A percentile compares a stretch with the other conserved stretches of the same genome.
Evolutionary conservation across 2,329 filamentous ascomycete species (phyloP).

Genomic region (Alternaria atra): DNA sequence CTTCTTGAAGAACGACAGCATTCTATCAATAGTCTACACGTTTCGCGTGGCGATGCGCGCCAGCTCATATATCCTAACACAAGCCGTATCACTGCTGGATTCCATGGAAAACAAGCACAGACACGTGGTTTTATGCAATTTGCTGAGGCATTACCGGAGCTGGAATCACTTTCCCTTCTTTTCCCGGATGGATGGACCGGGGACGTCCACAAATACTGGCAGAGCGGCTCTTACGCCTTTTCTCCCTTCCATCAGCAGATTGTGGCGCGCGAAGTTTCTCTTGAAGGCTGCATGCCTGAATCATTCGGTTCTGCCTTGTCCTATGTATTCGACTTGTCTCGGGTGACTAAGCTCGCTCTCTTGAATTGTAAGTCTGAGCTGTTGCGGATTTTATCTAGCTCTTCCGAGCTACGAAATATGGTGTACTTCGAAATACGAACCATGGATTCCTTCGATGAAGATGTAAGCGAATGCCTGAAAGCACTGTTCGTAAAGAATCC

Average conservation of each 20-base stretch:
- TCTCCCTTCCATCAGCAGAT: neutral
- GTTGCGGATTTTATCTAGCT: neutral
- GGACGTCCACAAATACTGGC: neutral
- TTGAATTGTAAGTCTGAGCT: neutral
- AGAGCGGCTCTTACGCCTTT: neutral
- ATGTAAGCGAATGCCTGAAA: neutral
- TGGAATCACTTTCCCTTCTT: conserved; percentile 9
- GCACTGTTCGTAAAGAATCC: neutral
- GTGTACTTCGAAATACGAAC: neutral
- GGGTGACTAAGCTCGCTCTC: conserved; percentile 8
- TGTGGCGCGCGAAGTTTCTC: neutral
- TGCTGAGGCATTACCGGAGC: neutral
- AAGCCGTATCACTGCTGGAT: neutral
- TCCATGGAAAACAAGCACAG: neutral
- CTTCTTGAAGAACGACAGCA: neutral
- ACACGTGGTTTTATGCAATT: neutral
- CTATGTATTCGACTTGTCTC: conserved; percentile 7
- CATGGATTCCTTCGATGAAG: neutral
- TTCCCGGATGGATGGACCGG: neutral
- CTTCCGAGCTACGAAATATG: neutral
- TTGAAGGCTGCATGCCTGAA: conserved; percentile 8
- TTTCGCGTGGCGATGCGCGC: neutral
- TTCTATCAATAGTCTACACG: neutral
- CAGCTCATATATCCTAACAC: neutral
- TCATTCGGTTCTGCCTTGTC: neutral